Base-by-base conservation (phyloP, 768 basidiomycete species). In the Megacollybia marginata region DNA sequence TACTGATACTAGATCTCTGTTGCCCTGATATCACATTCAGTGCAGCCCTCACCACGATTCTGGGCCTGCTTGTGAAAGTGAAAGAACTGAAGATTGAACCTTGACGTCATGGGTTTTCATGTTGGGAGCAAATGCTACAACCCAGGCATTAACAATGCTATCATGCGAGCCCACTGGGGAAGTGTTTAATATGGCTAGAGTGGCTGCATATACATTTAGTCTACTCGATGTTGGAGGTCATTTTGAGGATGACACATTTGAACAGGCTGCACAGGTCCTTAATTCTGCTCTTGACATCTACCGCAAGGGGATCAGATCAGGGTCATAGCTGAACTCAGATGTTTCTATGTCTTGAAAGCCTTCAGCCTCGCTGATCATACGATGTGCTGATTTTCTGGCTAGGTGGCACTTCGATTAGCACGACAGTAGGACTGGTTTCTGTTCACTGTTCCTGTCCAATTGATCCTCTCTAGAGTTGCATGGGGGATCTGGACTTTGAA, bases 41-140 rank as follows among this genome's bases (percentile, higher is more conserved):
- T n/a, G 94, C 95, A 0, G 82, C 93, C 1, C 75, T 98, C 43
- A 73, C 69, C 20, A 75, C 82, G 12, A 92, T 96, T 18, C 88
- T 89, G 3, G 76, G 73, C 12, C 78, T 99, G 18, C 76, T 99
- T 47, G 69, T 72, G 12, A 88, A 83, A 57, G 96, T 94, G 2
- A 75, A 75, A 55, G 83, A 88, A n/a, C n/a, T n/a, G n/a, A n/a
- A n/a, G n/a, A 57, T 75, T 97, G 23, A 68, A 71, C 32, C 75
- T 99, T 48, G 78, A 93, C 60, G 93, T 99, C 48, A 75, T 97
- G 36, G 96, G 88, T 67, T 98, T 99, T 79, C 96, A 98, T 65
- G 96, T 98, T 43, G 96, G 96, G 5, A 92, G 88, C 55, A 96
- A 96, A 2, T 95, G 92, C 68, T 96, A 92, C 64, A 94, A 98